Conservation (phyloP, 2,329 filamentous ascomycete genomes). For the Fusarium brevicatenulatum region DNA sequence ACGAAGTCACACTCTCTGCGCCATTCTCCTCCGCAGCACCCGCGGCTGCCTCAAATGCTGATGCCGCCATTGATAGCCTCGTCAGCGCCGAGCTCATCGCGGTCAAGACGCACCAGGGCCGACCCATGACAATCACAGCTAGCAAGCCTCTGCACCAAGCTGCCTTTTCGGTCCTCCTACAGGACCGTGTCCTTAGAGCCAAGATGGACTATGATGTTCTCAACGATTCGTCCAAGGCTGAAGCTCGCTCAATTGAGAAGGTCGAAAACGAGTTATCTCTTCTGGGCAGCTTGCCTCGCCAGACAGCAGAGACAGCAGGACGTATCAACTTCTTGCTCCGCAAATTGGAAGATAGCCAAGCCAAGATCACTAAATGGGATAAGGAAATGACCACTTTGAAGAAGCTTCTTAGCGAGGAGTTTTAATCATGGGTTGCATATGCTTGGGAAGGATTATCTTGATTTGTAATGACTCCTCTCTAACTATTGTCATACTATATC, state of each 20-base stretch:
- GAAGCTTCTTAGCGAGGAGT: slow-evolving; percentile 63
- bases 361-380: slow-evolving; percentile 79
- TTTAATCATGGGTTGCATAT: slow-evolving; percentile 50
- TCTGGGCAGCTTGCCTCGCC: slow-evolving; percentile 75
- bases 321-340: slow-evolving; percentile 77
- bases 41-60: slow-evolving; percentile 65
- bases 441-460: neutral
- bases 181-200: slow-evolving; percentile 77
- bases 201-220: slow-evolving; percentile 78
- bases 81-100: slow-evolving; percentile 88
- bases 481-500: neutral
- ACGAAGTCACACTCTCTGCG: slow-evolving; percentile 81
- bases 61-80: slow-evolving; percentile 80
- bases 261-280: slow-evolving; percentile 80
- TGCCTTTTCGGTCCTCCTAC: slow-evolving; percentile 77
- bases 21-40: slow-evolving; percentile 67
- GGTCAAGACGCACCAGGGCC: slow-evolving; percentile 76
- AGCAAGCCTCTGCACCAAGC: slow-evolving; percentile 88
- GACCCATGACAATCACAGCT: slow-evolving; percentile 79
- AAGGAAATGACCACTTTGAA: slow-evolving; percentile 76
- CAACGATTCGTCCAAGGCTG: slow-evolving; percentile 74
- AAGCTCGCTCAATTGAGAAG: slow-evolving; percentile 79
- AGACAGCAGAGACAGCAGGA: slow-evolving; percentile 73
- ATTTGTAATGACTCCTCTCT: neutral
- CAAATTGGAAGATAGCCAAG: slow-evolving; percentile 80